Conservation (phyloP, 2,329 filamentous ascomycete genomes). For the Colletotrichum musicola region DNA sequence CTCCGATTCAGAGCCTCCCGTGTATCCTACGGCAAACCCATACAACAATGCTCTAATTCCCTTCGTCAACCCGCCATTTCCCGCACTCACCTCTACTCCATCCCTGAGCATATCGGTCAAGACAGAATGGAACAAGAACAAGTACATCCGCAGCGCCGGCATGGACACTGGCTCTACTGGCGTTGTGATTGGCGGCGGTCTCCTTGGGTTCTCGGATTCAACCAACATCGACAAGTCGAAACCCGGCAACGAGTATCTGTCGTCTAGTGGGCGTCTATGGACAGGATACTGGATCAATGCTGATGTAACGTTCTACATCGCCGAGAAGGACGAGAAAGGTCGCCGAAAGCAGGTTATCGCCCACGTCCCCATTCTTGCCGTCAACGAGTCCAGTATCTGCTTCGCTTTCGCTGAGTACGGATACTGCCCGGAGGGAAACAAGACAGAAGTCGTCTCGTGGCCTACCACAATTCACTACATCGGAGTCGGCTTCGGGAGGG, state of each 20-base stretch:
- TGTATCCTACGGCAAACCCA: not conserved
- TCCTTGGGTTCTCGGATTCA: conserved; percentile 3
- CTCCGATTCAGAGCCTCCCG: too few relatives aligned
- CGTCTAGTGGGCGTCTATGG: conserved; percentile 11
- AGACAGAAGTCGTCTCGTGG: conserved; percentile 4
- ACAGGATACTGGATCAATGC: conserved; percentile 15
- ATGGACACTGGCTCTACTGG: conserved; percentile 25
- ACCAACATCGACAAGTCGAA: not conserved
- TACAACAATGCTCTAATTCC: conserved; percentile 17
- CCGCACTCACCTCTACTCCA: not conserved
- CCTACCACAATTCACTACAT: conserved; percentile 11
- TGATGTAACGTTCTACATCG: conserved; percentile 1
- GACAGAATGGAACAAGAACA: conserved; percentile 1
- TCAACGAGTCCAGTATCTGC: conserved; percentile 13
- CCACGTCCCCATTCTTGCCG: conserved; percentile 3
- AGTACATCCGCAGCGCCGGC: conserved; percentile 3
- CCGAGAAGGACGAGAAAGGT: not conserved
- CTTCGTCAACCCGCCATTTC: conserved; percentile 16
- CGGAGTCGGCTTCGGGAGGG: conserved; percentile 23
- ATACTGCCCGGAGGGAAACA: conserved; percentile 6
- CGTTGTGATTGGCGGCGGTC: conserved; percentile 11
- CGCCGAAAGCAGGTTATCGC: not conserved
- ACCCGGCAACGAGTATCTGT: conserved; percentile 16
- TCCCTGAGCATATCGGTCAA: not conserved
- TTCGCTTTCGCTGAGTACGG: not conserved